Conservation (phyloP, 768 basidiomycete species). For the Leccinum broughii region DNA sequence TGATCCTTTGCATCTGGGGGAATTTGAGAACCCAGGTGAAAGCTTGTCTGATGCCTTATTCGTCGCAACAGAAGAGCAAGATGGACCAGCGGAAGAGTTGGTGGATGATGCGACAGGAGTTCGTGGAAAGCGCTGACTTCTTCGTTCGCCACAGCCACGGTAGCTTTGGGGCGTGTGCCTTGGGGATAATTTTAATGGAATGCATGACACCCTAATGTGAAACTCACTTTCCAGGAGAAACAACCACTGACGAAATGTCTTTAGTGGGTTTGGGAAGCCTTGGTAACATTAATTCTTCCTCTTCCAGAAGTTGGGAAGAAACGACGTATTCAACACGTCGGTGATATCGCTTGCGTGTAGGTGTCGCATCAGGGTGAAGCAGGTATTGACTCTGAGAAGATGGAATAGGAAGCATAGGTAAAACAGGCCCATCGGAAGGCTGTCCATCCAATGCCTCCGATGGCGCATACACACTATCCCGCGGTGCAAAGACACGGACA, state of each 20-base stretch:
- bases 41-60: constrained; percentile 6
- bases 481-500: background rate
- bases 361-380: constrained; percentile 31
- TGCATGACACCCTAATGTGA: background rate
- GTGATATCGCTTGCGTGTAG: constrained; percentile 38
- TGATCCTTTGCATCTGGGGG: background rate
- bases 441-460: constrained; percentile 4
- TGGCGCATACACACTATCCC: background rate
- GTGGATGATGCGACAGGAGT: constrained; percentile 6
- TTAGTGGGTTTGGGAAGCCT: constrained; percentile 1
- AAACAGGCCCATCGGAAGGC: background rate
- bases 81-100: background rate
- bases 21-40: background rate
- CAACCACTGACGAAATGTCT: background rate
- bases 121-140: background rate
- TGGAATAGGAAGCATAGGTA: constrained; percentile 19
- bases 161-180: constrained; percentile 1
- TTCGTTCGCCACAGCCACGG: background rate
- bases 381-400: constrained; percentile 38
- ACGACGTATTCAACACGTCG: constrained; percentile 18
- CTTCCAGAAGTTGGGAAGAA: constrained; percentile 37
- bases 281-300: constrained; percentile 27
- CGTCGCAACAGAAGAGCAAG: background rate
- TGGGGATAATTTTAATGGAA: constrained; percentile 12
- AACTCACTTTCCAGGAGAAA: constrained; percentile 20